Evolutionary conservation across 805 yeast species (phyloP), one percentile per base, ranked within the genome.

Genomic region (Candida lessepsii): DNA sequence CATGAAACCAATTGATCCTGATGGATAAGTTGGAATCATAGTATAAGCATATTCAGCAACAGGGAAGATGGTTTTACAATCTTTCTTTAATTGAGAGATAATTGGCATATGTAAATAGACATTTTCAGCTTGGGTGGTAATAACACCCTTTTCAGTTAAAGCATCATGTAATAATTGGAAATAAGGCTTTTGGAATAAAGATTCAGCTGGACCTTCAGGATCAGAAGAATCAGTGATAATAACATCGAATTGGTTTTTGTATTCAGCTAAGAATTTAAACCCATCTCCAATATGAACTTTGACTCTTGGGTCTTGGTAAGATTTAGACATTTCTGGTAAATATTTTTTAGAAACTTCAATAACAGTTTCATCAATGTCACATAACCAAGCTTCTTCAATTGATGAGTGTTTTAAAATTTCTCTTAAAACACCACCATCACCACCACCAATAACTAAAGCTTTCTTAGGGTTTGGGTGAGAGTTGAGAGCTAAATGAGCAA

Each of bases 1-100:
- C 96, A 91, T 87, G 70, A 93, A 87, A n/a, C 98, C 99, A 57
- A 91, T 84, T 63, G 89, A 95, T 49, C 99, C 99, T 14, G 96
- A 82, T 49, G 99, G 96, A 60, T 91, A 91, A 44, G 98, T 90
- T 59, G 99, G 99, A 52, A 90, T 88, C 58, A 93, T 79, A 44
- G 95, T 84, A 71, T 86, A 86, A 24, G 95, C 89, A 62, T 89
- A 90, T 60, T 85, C 93, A 29, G 84, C 97, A 40, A 79, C 85
- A 34, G 96, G 95, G 82, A 91, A 91, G 33, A 91, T 88, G 48
- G 79, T 78, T 49, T 73, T 65, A 67, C 96, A 89, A 50, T 86
- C 90, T 54, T 78, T 68, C 71, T 88, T 86, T 70, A 91, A 78
- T 52, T 85, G 78, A 58, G 84, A 76, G 57, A 91, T 86, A 58